Evolutionary conservation across 2,329 filamentous ascomycete genomes (phyloP), one percentile per base, ranked within the genome.

Genomic region (Calonectria honghensis): DNA sequence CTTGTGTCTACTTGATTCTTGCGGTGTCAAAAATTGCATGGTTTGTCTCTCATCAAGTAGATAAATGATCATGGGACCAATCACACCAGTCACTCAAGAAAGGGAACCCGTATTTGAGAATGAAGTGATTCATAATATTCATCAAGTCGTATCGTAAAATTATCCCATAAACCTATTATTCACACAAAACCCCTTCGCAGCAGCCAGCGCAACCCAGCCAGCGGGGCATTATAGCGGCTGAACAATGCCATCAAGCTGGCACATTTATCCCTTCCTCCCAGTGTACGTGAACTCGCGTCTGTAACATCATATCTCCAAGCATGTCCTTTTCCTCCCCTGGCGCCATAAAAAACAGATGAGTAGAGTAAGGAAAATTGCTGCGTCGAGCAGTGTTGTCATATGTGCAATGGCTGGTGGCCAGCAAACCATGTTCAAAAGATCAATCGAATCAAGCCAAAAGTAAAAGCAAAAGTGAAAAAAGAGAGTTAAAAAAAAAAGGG

Each of bases 131-230:
- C 77, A 67, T 80, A 57, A 79, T 70, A 59, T 20, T 80, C 79
- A 51, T 80, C 68, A 78, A 61, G 61, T 80, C 79, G 57, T 80
- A 70, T 80, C 79, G 57, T 80, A 70, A 59, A 72, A 79, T 75
- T 76, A 75, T 67, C 66, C 77, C 75, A 57, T 79, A 51, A 74
- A 63, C 66, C 59, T 74, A 78, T 24, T 65, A 65, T 32, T 45
- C 41, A 65, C 61, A 65, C 41, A 65, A 50, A 79, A 27, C 72
- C 52, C 73, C 35, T 66, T 67, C 54, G 66, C 69, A 59, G 13
- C 70, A 45, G 35, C 32, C 29, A 45, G 63, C 37, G 18, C 29
- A 67, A 61, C 61, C 72, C 50, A 73, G 59, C 72, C 72, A 70
- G 70, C 54, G 64, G 73, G 64, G 67, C 64, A 70, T 74, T 35